phyloP scores from a whole-genome alignment of 2,329 filamentous ascomycete genomes.

The Colletotrichum falcatum region DNA sequence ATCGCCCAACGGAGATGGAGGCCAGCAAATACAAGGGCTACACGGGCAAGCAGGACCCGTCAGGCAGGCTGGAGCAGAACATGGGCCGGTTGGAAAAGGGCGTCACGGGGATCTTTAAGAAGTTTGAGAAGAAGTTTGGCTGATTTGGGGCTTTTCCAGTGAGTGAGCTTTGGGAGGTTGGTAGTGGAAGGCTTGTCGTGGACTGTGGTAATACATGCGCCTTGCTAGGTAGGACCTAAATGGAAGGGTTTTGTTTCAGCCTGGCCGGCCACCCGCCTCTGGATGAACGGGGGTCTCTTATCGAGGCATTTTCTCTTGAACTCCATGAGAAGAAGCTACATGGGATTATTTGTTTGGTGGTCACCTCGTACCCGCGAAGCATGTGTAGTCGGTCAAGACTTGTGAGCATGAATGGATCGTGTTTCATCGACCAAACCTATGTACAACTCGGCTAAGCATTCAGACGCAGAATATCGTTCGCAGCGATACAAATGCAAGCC shows the following conservation, averaged over 20 bases:
- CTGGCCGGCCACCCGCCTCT: neutral
- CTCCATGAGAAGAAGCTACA: neutral
- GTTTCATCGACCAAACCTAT: too few relatives aligned
- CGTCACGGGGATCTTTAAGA: slow-evolving; percentile 79
- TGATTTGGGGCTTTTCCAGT: slow-evolving; percentile 45
- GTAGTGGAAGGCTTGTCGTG: neutral
- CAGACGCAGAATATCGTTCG: too few relatives aligned
- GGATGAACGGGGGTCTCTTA: neutral
- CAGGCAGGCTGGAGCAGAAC: slow-evolving; percentile 71
- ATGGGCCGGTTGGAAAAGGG: slow-evolving; percentile 77
- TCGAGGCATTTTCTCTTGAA: neutral
- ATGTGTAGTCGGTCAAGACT: too few relatives aligned
- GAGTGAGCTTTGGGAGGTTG: neutral
- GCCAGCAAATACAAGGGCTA: slow-evolving; percentile 57
- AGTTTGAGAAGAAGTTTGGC: slow-evolving; percentile 81
- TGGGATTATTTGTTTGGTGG: neutral
- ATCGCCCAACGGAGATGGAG: slow-evolving; percentile 75
- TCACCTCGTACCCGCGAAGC: too few relatives aligned
- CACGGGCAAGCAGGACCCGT: slow-evolving; percentile 58
- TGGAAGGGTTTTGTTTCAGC: neutral
- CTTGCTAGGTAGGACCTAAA: neutral
- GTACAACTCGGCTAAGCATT: too few relatives aligned
- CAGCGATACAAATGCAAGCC: too few relatives aligned
- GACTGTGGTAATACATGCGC: neutral
- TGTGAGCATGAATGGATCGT: too few relatives aligned